Evolutionary conservation across 1,284 basidiomycete genomes (phyloP).

Genomic region (Marasmius tenuissimus): DNA sequence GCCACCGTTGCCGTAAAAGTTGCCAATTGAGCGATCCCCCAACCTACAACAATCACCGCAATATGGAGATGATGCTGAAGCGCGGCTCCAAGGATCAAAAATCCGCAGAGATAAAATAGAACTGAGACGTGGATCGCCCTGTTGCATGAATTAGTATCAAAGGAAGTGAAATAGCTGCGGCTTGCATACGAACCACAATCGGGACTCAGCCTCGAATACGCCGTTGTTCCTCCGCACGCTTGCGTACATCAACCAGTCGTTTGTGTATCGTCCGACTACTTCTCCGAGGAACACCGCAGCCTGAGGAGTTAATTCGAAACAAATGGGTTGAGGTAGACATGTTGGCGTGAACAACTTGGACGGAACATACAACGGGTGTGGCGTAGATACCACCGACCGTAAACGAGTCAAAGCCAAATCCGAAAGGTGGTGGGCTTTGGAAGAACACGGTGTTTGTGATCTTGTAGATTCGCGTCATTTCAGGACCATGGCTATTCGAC

Average conservation of each 20-base stretch:
- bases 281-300: constrained; percentile 49
- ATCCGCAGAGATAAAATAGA: constrained; percentile 46
- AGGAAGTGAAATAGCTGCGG: background rate
- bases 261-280: constrained; percentile 46
- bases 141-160: background rate
- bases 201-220: constrained; percentile 50
- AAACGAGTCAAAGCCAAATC: constrained; percentile 40
- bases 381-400: constrained; percentile 42
- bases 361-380: constrained; percentile 39
- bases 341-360: background rate
- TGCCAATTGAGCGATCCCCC: constrained; percentile 40
- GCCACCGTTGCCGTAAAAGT: constrained; percentile 3
- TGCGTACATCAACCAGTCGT: constrained; percentile 45
- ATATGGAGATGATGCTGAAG: constrained; percentile 39
- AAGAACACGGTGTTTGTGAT: constrained; percentile 39
- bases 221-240: constrained; percentile 44
- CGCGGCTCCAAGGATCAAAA: constrained; percentile 40
- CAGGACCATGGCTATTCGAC: background rate
- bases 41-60: constrained; percentile 43
- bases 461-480: background rate
- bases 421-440: constrained; percentile 30
- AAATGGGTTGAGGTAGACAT: background rate
- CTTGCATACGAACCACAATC: constrained; percentile 41
- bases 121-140: constrained; percentile 49
- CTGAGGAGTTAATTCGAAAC: background rate